Evolutionary conservation across 139 green algal genomes (phyloP).

Genomic region (Pseudopediastrum boryanum): DNA sequence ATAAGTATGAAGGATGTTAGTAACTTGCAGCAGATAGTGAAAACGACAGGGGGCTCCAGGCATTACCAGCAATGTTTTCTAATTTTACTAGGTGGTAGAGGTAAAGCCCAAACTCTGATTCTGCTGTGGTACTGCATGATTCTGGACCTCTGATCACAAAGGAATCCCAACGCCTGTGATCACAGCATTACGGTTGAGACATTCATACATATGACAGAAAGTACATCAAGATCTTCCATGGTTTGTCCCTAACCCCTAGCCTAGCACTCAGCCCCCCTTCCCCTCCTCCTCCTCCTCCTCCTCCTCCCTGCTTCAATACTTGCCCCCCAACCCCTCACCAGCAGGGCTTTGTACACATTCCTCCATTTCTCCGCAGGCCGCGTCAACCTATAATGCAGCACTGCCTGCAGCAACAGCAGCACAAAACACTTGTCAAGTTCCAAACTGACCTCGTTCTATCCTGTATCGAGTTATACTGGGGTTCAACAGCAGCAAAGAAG

Average conservation of each 20-base stretch:
- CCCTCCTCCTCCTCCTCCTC: not conserved
- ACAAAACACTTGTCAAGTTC: too few species aligned
- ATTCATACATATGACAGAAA: too few species aligned
- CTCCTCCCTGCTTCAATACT: not conserved
- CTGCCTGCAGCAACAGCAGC: constrained; percentile 44
- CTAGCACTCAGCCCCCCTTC: not conserved
- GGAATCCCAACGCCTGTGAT: constrained; percentile 88
- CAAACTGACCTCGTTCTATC: too few species aligned
- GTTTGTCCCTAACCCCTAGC: not conserved
- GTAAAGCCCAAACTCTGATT: constrained; percentile 43
- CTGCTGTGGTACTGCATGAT: constrained; percentile 44
- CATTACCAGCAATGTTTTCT: constrained; percentile 67
- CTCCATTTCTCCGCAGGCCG: constrained; percentile 76
- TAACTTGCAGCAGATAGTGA: too few species aligned
- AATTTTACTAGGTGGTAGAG: constrained; percentile 79
- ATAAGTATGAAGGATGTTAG: too few species aligned
- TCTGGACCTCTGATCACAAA: constrained; percentile 68
- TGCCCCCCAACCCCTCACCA: not conserved
- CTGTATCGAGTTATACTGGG: too few species aligned
- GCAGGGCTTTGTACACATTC: constrained; percentile 84
- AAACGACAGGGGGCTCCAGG: too few species aligned
- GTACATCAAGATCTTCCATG: not conserved
- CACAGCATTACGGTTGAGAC: too few species aligned
- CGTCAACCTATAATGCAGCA: constrained; percentile 70
- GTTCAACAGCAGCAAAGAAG: not conserved